phyloP scores from a whole-genome alignment of 225 moss, liverwort and hornwort genomes.

The Lunularia cruciata region DNA sequence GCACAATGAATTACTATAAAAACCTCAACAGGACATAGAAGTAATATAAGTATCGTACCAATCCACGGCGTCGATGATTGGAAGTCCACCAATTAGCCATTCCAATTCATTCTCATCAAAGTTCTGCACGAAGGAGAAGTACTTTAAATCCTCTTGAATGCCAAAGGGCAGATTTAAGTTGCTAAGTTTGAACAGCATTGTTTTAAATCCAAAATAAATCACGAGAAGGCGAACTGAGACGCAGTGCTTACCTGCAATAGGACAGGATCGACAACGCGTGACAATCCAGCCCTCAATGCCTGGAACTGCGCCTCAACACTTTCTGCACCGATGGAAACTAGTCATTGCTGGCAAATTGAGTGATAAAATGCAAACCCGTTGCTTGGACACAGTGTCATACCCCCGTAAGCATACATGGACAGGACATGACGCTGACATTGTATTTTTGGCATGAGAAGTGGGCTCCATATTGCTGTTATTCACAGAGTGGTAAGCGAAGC shows the following conservation, averaged over 20 bases:
- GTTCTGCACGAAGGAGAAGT: constrained; percentile 50
- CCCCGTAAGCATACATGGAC: too few relatives aligned
- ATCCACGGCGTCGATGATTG: constrained; percentile 85
- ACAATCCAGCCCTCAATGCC: constrained; percentile 77
- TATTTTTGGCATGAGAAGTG: too few relatives aligned
- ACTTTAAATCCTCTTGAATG: not conserved
- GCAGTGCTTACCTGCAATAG: constrained; percentile 80
- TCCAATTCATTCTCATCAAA: constrained; percentile 98
- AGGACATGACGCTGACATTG: too few relatives aligned
- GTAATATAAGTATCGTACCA: constrained; percentile 52
- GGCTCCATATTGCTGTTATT: too few relatives aligned
- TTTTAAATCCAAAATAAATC: not conserved
- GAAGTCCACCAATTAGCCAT: constrained; percentile 97
- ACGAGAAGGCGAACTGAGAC: constrained; percentile 46
- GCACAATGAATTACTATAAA: too few relatives aligned
- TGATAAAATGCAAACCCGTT: too few relatives aligned
- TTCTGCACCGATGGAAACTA: constrained; percentile 49
- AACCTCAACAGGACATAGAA: too few relatives aligned
- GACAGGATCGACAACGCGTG: constrained; percentile 86
- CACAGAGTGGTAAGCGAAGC: too few relatives aligned
- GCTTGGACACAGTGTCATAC: too few relatives aligned
- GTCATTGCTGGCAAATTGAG: too few relatives aligned
- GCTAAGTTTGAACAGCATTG: too few relatives aligned
- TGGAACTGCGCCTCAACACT: constrained; percentile 96
- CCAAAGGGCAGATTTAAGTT: too few relatives aligned